Percentiles rank a stretch among this genome's conserved stretches.
phyloP scores from a whole-genome alignment of 140 eudicot genomes.

The Anethum foeniculum region DNA sequence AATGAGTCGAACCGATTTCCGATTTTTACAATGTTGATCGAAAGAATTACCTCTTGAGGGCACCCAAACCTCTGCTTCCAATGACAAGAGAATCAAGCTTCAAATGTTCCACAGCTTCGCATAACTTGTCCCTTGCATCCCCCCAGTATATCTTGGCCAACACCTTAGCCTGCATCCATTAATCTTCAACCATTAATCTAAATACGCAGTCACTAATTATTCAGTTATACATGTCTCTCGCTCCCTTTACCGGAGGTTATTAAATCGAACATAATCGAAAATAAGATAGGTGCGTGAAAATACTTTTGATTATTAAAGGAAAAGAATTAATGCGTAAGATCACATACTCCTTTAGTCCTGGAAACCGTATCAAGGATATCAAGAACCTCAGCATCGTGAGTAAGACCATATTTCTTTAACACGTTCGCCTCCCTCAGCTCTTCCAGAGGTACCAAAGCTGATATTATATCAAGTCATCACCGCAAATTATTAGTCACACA shows the following conservation, averaged over 20 bases:
- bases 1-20: too few species aligned
- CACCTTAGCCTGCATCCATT: constrained; percentile 38
- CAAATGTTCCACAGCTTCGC: constrained; percentile 55
- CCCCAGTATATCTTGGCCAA: constrained; percentile 92
- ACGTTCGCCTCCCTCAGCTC: constrained; percentile 55
- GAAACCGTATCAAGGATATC: constrained; percentile 54
- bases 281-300: too few species aligned
- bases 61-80: constrained; percentile 82
- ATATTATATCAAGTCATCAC: constrained; percentile 6
- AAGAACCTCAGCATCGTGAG: constrained; percentile 67
- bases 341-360: constrained; percentile 34
- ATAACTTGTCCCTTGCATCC: constrained; percentile 85
- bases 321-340: not conserved
- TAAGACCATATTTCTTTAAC: constrained; percentile 58
- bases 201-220: not conserved
- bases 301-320: too few species aligned
- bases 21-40: too few species aligned
- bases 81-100: constrained; percentile 64
- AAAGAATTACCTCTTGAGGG: constrained; percentile 51
- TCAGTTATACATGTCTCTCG: not conserved
- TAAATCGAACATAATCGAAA: too few species aligned
- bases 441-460: constrained; percentile 79
- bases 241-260: too few species aligned
- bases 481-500: not conserved
- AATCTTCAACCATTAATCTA: not conserved